These are phyloP conservation scores for Sporothrix humicola DNA, from an alignment of 2,329 filamentous ascomycete genomes.

Conservation along the genomic window DNA sequence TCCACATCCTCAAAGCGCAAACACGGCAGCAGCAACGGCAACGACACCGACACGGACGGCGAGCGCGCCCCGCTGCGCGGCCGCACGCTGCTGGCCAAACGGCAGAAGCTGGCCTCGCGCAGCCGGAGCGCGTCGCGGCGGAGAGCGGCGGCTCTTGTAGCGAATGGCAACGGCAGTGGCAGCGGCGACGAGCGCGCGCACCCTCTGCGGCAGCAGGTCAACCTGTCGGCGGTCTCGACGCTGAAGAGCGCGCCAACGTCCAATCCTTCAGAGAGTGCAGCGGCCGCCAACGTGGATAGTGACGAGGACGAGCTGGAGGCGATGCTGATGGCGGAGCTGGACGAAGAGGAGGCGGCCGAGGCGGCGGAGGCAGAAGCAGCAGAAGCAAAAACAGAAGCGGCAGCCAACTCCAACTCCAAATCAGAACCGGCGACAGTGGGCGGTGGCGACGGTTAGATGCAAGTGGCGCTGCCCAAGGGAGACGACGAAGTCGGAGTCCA, in stretches of 20 bases:
- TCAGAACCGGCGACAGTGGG: not conserved
- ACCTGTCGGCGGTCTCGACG: slow-evolving; percentile 32
- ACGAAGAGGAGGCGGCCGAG: slow-evolving; percentile 45
- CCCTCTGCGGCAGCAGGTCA: slow-evolving; percentile 40
- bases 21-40: slow-evolving; percentile 40
- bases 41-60: slow-evolving; percentile 45
- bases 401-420: too few relatives aligned
- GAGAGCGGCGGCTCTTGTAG: slow-evolving; percentile 46
- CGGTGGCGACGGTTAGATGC: slow-evolving; percentile 34
- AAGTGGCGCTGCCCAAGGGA: not conserved
- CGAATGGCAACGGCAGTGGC: not conserved
- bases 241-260: not conserved
- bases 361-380: not conserved
- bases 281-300: slow-evolving; percentile 45
- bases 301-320: slow-evolving; percentile 65
- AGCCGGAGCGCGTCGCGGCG: slow-evolving; percentile 55
- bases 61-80: slow-evolving; percentile 40
- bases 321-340: slow-evolving; percentile 66
- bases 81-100: slow-evolving; percentile 56
- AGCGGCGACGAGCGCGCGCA: not conserved
- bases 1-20: slow-evolving; percentile 39
- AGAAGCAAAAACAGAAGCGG: too few relatives aligned
- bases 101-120: slow-evolving; percentile 53
- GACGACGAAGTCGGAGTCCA: not conserved
- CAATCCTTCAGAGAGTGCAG: too few relatives aligned